Conservation (phyloP, 352 stramenopile species). For the Globisporangium perplexum region DNA sequence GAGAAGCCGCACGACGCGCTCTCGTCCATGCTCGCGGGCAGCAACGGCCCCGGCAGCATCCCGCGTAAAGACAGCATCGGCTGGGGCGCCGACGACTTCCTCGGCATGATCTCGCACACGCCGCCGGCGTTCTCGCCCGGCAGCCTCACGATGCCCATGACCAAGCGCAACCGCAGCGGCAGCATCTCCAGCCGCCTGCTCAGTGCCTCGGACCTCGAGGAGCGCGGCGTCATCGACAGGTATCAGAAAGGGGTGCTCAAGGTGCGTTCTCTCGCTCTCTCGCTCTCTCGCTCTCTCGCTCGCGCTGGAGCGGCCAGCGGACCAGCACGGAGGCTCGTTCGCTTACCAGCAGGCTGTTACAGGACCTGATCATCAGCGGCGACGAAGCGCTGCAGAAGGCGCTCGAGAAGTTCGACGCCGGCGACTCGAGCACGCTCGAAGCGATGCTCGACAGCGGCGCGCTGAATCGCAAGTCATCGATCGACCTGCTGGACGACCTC, state of each 20-base stretch:
- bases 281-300: no score
- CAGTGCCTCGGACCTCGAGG: constrained; percentile 87
- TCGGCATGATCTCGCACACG: constrained; percentile 87
- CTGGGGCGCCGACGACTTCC: constrained; percentile 79
- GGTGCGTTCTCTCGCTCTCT: constrained; percentile 20
- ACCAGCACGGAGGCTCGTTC: no score
- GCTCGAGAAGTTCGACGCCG: constrained; percentile 86
- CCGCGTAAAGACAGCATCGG: constrained; percentile 78
- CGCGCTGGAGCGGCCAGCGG: no score
- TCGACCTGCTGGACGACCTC: constrained; percentile 82
- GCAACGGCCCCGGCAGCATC: constrained; percentile 27
- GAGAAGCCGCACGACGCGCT: constrained; percentile 31
- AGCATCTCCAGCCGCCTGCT: constrained; percentile 82
- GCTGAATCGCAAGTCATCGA: constrained; percentile 79
- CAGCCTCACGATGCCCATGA: constrained; percentile 85
- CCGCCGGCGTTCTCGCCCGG: constrained; percentile 88
- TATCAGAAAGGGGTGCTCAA: constrained; percentile 90
- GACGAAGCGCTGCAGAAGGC: constrained; percentile 87
- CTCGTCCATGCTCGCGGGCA: constrained; percentile 21
- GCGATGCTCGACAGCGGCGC: constrained; percentile 78
- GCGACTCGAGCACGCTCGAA: constrained; percentile 80
- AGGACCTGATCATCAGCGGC: constrained; percentile 90
- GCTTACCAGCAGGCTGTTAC: no score
- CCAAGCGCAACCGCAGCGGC: constrained; percentile 76
- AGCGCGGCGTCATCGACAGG: constrained; percentile 86